Evolutionary conservation across 108 stramenopile genomes (phyloP), one percentile per base, ranked within the genome.

Genomic region (Skeletonema marinoi): DNA sequence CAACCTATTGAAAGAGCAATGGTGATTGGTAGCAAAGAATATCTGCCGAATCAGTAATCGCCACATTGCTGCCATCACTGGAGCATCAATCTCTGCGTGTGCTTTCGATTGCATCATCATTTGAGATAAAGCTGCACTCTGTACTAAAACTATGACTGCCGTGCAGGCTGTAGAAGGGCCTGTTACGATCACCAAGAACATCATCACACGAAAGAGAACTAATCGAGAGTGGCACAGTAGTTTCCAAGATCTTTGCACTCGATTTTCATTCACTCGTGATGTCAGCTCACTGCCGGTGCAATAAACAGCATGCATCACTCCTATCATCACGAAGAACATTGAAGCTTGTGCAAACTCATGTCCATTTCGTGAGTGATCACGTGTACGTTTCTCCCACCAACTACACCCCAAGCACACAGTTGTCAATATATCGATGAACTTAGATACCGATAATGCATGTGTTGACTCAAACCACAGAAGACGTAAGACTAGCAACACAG

Each of bases 21-120:
- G 92, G 67, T 95, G 94, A 50, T 89, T 90, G 3, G 92, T 95
- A 33, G 87, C 89, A 77, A 95, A 93, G 67, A 93, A 95, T 10
- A 74, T 70, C 58, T 92, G 89, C 1, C 92, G 86, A 41, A 89
- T 88, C 7, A 87, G 39, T 31, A 92, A 71, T 39, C 92, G 73
- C 90, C 90, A 93, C 13, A 94, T 58, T 14, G 84, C 73, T 30
- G 90, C 90, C 68, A 88, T 60, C 3, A 90, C 83, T 3, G 86
- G 73, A 25, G 81, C 61, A 54, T 87, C 78, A 48, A 87, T 77
- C 66, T 88, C 74, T 41, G 25, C 1, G 2, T 68, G 83, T 72
- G 78, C 68, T 63, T 84, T 84, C 11, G 74, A 70, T 48, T 73
- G 64, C 14, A 70, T 77, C 50, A 84, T 80, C 56, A 93, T 66